Evolutionary conservation across 306 rosid species (phyloP).

Genomic region (Sesbania bispinosa): DNA sequence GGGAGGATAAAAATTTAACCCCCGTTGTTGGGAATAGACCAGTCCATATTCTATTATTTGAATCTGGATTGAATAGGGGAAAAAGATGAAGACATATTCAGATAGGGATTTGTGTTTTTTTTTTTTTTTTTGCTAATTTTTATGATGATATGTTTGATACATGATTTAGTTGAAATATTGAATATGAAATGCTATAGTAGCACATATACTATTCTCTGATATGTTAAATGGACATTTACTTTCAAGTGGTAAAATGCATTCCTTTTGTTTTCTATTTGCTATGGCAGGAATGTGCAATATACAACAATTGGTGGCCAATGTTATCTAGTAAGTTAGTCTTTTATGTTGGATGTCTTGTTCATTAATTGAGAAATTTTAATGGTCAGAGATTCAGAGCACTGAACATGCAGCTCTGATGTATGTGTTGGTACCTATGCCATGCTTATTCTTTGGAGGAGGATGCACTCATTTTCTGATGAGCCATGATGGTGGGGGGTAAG

Average conservation of each 20-base stretch:
- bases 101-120: background rate
- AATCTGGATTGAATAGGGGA: background rate
- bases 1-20: no score
- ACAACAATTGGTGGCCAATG: conserved; percentile 99
- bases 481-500: conserved; percentile 62
- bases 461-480: conserved; percentile 74
- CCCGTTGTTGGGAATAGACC: no score
- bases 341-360: conserved; percentile 12
- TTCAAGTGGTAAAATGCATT: no score
- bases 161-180: conserved; percentile 1
- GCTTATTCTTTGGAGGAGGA: conserved; percentile 96
- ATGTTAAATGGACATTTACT: background rate
- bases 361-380: background rate
- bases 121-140: background rate
- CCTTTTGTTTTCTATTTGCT: background rate
- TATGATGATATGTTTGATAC: background rate
- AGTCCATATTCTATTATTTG: background rate
- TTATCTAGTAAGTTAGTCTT: conserved; percentile 60
- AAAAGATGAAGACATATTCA: background rate
- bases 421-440: conserved; percentile 89
- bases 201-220: background rate
- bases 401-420: conserved; percentile 87
- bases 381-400: background rate
- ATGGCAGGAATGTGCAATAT: conserved; percentile 88
- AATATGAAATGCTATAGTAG: background rate